Base-by-base conservation (phyloP, 2,329 filamentous ascomycete genomes). In the Aureobasidium lini region DNA sequence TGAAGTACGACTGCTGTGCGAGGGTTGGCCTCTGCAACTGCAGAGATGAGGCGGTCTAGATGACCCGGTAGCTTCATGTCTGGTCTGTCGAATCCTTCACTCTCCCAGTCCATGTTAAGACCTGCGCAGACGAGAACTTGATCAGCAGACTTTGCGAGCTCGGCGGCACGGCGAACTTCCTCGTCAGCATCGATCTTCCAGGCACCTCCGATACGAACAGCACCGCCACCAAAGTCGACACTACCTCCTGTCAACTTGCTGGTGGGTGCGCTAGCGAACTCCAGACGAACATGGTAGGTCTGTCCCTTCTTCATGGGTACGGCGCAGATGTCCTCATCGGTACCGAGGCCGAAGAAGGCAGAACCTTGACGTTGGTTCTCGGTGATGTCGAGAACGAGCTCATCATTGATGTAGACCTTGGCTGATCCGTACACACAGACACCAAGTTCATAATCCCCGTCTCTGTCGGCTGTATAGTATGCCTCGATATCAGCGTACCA, bases 121-220 rank as follows among this genome's bases (percentile, higher is more conserved):
- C 90, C 90, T 1, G 85, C 86, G 68, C 89, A 88, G 57, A 94
- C 77, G 62, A 94, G 80, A 49, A 92, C 89, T 68, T 92, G 87
- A 60, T 93, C 88, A 1, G 86, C 85, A 43, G 82, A 79, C 68
- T 79, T 81, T 32, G 90, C 90, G 6, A 88, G 76, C 31, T 81
- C 77, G 1, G 87, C 86, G 0, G 89, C 88, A 62, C 84, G 79
- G 52, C 80, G 74, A 59, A 91, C 84, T 65, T 82, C 80, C 63
- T 85, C 83, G 64, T 86, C 80, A 65, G 87, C 82, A 68, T 86
- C 84, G 69, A 70, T 60, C 57, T 69, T 68, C 56, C 68, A 66
- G 31, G 67, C 67, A 34, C 87, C 88, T 0, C 87, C 87, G 53
- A 89, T 85, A 3, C 87, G 81, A 8, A 71, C 60, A 18, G 67